Base-by-base conservation (phyloP, 352 stramenopile species). In the Blastocystis sp. region DNA sequence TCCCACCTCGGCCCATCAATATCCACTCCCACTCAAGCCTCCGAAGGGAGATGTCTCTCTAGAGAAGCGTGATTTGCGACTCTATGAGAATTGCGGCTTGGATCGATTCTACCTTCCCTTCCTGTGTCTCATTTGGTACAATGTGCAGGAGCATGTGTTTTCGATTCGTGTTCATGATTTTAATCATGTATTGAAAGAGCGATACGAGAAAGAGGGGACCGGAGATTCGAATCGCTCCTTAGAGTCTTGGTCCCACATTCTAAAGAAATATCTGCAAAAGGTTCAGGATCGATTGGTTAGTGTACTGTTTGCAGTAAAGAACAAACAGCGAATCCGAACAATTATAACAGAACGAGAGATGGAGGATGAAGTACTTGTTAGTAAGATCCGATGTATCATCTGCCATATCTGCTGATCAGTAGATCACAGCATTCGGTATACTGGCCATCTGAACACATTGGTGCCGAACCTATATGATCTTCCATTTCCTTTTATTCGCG, bases 131-230 rank as follows among this genome's bases (percentile, higher is more conserved):
- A 29, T 66, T 23, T 41, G n/a, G 23, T 66, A 45, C 34, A 39
- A 26, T 39, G 15, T 6, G 39, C 37, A 26, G 34, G 34, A 66
- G 23, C 64, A 69, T 18, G 43, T 23, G 37, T 84, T 84, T 64
- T 66, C 47, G 15, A 66, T 84, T 23, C 7, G 53, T 6, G 8
- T 84, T 9, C 73, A 84, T 43, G 73, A 84, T 20, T 66, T 69
- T 43, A 23, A 66, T 47, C 43, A 61, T n/a, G 20, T 29, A n/a
- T 18, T 84, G 20, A 45, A 64, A 20, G 20, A 23, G 3, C 23
- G 43, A 11, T 64, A 84, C 39, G 47, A 66, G 34, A 26, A 6
- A 0, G 20, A 84, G 29, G 34, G 37, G 1, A 59, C 11, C 3
- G 50, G 20, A n/a, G 20, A 59, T n/a, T n/a, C 50, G 11, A n/a